phyloP scores from a whole-genome alignment of 176 grass and related monocot genomes.

The Carex littledalei region DNA sequence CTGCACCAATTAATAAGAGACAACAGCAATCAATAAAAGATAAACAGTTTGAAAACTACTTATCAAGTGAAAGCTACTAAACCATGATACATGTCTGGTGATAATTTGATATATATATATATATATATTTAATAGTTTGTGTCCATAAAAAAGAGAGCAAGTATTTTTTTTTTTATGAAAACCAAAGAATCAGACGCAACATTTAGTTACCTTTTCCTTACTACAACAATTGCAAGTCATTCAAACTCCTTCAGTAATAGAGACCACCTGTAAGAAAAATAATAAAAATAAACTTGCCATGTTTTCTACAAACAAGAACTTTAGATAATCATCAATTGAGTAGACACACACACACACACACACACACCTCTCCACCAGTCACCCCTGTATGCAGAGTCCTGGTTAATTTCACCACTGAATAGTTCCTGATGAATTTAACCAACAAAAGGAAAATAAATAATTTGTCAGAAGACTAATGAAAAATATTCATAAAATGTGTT shows the following conservation, averaged over 20 bases:
- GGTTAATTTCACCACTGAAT: not conserved
- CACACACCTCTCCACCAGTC: slow-evolving; percentile 27
- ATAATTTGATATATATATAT: not conserved
- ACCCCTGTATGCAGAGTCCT: slow-evolving; percentile 6
- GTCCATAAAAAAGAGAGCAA: not conserved
- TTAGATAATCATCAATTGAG: not conserved
- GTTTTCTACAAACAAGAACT: not conserved
- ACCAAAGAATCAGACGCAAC: not conserved
- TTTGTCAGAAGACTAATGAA: not conserved
- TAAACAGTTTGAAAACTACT: not conserved
- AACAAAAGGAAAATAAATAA: not conserved
- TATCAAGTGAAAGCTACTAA: slow-evolving; percentile 1
- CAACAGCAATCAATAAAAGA: not conserved
- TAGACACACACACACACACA: too few species aligned
- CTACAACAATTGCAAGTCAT: slow-evolving; percentile 10
- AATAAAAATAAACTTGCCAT: not conserved
- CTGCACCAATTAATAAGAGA: slow-evolving; percentile 14
- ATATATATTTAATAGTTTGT: not conserved
- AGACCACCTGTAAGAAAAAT: not conserved
- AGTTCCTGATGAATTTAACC: not conserved
- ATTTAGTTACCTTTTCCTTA: slow-evolving; percentile 2
- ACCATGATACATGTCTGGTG: not conserved
- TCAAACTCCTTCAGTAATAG: slow-evolving; percentile 20
- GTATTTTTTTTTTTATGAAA: not conserved
- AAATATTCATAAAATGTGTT: too few species aligned